Percentiles rank a stretch among this genome's conserved stretches.
These are phyloP conservation scores for Colletotrichum plurivorum DNA, from an alignment of 2,329 filamentous ascomycete species.

Conservation along the genomic window DNA sequence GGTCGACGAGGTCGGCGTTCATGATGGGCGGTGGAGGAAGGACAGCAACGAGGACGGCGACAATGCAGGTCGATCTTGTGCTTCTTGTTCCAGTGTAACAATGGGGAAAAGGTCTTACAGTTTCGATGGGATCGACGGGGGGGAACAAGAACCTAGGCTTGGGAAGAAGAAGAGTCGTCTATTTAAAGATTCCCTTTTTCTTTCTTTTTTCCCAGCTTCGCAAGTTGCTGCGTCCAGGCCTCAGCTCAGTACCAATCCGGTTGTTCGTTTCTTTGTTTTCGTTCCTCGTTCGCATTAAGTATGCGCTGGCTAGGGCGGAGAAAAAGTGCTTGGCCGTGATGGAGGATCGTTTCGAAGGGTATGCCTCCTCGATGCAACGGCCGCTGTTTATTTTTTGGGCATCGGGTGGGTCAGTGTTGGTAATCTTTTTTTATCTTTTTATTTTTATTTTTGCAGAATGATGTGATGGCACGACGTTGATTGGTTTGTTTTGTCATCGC, in stretches of 20 bases:
- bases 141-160: not conserved
- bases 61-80: too few relatives aligned
- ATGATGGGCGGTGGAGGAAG: conserved; percentile 11
- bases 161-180: not conserved
- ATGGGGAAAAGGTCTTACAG: too few relatives aligned
- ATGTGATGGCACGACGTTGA: conserved; percentile 16
- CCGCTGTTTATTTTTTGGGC: conserved; percentile 20
- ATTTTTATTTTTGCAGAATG: not conserved
- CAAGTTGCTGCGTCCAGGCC: too few relatives aligned
- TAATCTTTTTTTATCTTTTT: not conserved
- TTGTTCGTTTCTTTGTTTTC: conserved; percentile 2
- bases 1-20: conserved; percentile 38
- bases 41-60: not conserved
- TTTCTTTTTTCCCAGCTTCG: not conserved
- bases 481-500: not conserved
- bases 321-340: conserved; percentile 24
- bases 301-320: conserved; percentile 3
- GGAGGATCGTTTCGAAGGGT: conserved; percentile 10
- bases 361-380: conserved; percentile 6
- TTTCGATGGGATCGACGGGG: not conserved
- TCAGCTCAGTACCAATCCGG: too few relatives aligned
- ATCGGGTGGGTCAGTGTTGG: conserved; percentile 5
- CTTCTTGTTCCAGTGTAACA: too few relatives aligned
- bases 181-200: not conserved
- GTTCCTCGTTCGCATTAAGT: conserved; percentile 16